Evolutionary conservation across 2,329 filamentous ascomycete genomes (phyloP), one percentile per base, ranked within the genome.

Genomic region (Aspergillus brunneoviolaceus): DNA sequence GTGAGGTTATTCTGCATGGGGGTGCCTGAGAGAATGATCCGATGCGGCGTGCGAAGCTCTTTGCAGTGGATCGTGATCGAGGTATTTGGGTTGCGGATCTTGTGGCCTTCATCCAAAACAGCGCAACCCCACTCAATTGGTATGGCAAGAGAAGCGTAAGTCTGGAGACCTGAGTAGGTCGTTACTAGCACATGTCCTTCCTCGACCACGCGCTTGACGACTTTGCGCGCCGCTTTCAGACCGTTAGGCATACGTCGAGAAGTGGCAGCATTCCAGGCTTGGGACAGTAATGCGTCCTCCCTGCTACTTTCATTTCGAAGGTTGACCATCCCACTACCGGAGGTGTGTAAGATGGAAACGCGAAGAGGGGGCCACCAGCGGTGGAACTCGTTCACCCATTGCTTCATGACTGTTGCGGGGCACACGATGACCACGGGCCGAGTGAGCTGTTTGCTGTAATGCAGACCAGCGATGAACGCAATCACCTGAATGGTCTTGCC

Each of bases 361-460:
- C 96, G 86, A 33, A 99, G 81, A n/a, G 95, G 89, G n/a, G 95
- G 95, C 96, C 96, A 99, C 96, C 96, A 99, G 12, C 89, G 87
- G 76, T 99, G 96, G 68, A 99, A 98, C 72, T 99, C 95, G 65
- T 96, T 96, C 12, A 97, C 95, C 95, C 95, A 99, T 74, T 99
- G 95, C 62, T 92, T 90, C 79, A 99, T 88, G 25, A 99, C 89
- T 0, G 95, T 99, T 3, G 94, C 94, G 2, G 95, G 95, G 54
- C 92, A 93, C 4, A 99, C 92, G 7, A 99, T 85, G 61, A 99
- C 91, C 49, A 96, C 87, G 0, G 95, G 95, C 61, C 91, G 91
- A 23, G 84, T 85, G 23, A 98, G 84, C 69, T 88, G 90, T 67
- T 89, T 90, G 76, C 92, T 98, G 76, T 97, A 93, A 73, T 99